Percentiles rank a stretch among this genome's conserved stretches.
phyloP scores from a whole-genome alignment of 2,329 filamentous ascomycete genomes.

The Neofusicoccum laricinum region DNA sequence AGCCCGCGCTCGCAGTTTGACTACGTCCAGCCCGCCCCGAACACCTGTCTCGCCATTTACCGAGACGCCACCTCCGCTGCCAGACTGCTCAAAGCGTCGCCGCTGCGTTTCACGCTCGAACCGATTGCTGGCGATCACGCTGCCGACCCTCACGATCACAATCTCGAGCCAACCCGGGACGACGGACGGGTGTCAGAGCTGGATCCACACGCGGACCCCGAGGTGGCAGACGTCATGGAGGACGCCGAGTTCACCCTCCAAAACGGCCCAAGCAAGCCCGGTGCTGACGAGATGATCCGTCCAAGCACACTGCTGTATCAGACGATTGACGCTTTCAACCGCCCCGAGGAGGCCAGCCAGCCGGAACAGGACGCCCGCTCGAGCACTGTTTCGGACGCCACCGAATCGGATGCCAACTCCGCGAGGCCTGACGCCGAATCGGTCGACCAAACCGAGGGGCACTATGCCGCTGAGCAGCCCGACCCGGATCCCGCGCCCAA shows the following conservation, averaged over 20 bases:
- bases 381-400: constrained; percentile 2
- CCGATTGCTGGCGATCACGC: constrained; percentile 19
- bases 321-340: background rate
- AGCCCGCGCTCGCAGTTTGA: constrained; percentile 28
- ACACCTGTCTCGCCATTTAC: constrained; percentile 47
- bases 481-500: constrained; percentile 14
- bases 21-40: constrained; percentile 39
- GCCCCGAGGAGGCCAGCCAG: background rate
- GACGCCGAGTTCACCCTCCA: constrained; percentile 16
- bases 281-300: constrained; percentile 31
- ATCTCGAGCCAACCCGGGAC: background rate
- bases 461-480: background rate
- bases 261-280: constrained; percentile 18
- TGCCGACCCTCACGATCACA: constrained; percentile 5
- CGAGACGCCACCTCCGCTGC: constrained; percentile 39
- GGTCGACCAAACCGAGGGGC: background rate
- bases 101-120: constrained; percentile 47
- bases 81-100: constrained; percentile 42
- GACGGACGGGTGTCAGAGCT: background rate
- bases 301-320: constrained; percentile 25
- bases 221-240: constrained; percentile 19
- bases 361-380: background rate
- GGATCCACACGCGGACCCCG: background rate
- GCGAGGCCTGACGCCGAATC: background rate
- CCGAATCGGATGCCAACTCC: constrained; percentile 17